Evolutionary conservation across 345 rosid species (phyloP).

Genomic region (Eutrema heterophyllum): DNA sequence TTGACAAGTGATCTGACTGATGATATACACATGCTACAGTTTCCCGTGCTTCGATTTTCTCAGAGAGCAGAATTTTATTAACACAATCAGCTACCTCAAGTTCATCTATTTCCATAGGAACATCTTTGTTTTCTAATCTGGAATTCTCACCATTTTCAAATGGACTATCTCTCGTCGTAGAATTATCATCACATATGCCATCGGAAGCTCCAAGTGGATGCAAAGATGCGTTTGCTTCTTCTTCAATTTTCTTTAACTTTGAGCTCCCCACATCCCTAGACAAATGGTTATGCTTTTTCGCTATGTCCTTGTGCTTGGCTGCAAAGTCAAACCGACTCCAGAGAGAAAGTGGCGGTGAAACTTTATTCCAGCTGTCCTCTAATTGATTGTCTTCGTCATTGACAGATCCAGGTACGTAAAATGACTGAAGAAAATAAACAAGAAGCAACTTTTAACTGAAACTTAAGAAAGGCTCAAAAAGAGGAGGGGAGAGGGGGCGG

Average conservation of each 20-base stretch:
- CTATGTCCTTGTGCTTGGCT: constrained; percentile 51
- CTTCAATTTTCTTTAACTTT: constrained; percentile 1
- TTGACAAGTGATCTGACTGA: constrained; percentile 24
- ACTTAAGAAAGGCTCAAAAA: not conserved
- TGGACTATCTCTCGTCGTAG: constrained; percentile 13
- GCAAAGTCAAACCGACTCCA: constrained; percentile 81
- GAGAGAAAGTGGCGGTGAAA: constrained; percentile 70
- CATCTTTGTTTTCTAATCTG: constrained; percentile 15
- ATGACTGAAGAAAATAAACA: constrained; percentile 58
- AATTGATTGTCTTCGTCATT: constrained; percentile 61
- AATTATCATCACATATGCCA: constrained; percentile 1
- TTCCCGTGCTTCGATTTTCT: constrained; percentile 27
- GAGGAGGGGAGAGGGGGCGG: no score
- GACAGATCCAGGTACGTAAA: constrained; percentile 87
- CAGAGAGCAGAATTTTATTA: constrained; percentile 23
- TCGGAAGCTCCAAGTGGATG: constrained; percentile 20
- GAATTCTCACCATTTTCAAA: not conserved
- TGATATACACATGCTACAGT: constrained; percentile 23
- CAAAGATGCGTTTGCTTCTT: constrained; percentile 21
- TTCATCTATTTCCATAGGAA: constrained; percentile 30
- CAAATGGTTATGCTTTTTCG: constrained; percentile 53
- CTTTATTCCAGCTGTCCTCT: constrained; percentile 64
- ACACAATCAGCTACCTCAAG: constrained; percentile 24
- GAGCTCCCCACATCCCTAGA: constrained; percentile 19
- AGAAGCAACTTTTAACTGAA: not conserved